Evolutionary conservation across 345 rosid genomes (phyloP), one percentile per base, ranked within the genome.

Genomic region (Noccaea bulbosa): DNA sequence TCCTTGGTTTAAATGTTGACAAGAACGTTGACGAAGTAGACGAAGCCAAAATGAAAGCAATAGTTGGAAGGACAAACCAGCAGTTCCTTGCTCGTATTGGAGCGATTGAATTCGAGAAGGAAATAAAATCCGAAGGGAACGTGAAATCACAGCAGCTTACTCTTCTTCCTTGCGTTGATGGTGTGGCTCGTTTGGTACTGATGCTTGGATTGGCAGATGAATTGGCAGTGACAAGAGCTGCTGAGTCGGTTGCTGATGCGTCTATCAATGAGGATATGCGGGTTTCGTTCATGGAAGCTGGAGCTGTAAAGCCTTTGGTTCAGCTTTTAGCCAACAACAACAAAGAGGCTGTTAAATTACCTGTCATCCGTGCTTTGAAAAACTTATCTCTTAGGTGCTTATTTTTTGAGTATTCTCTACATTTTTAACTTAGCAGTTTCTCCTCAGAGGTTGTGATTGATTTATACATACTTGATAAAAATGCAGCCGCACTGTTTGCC

Each of bases 81-180:
- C 93, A 86, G 34, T 87, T 85, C 78, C 98, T 93, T 69, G 97
- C 88, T 32, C 88, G 98, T 65, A 72, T 84, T 67, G 93, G 97
- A 68, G 88, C 85, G 41, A 88, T 87, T 74, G 97, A 93, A 71
- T 68, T 78, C 11, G 89, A 87, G 65, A 88, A 86, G 62, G 83
- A 77, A 62, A 77, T 62, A 43, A 78, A 82, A 51, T 70, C 85
- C 5, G 80, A 79, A 79, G 54, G 76, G 40, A 83, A 75, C 10
- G 55, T 5, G 17, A 75, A 78, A 46, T 70, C 70, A 2, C 77
- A 71, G 62, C 83, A 32, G 55, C 78, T 82, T 58, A 87, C 96
- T 17, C 80, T 93, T 76, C 74, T 90, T 73, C 96, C 93, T 0
- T 86, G 88, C 69, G 70, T 79, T 16, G 97, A 93, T 77, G 97